phyloP scores from a whole-genome alignment of 148 eudicot genomes.

The Hydrangea macrophylla region DNA sequence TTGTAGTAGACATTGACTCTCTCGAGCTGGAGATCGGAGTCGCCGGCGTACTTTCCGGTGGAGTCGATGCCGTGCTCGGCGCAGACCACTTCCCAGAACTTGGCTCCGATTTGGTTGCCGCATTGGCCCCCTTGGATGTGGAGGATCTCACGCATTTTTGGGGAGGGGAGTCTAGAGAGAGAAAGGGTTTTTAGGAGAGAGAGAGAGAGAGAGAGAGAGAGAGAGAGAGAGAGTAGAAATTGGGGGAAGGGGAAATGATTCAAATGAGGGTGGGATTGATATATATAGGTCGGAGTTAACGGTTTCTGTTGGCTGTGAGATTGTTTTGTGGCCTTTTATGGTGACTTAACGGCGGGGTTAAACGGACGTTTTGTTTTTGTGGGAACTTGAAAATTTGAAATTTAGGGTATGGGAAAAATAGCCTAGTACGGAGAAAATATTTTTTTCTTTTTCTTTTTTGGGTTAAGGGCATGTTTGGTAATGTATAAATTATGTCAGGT shows the following conservation, averaged over 20 bases:
- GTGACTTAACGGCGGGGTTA: background rate
- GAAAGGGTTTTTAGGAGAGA: background rate
- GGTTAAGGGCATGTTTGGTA: too few species aligned
- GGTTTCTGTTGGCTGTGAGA: background rate
- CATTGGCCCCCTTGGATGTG: constrained; percentile 54
- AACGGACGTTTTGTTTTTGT: constrained; percentile 16
- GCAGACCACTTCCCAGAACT: constrained; percentile 53
- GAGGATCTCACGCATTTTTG: constrained; percentile 42
- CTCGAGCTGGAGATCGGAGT: constrained; percentile 37
- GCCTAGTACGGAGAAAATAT: too few species aligned
- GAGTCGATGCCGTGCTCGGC: constrained; percentile 50
- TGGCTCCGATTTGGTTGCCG: constrained; percentile 51
- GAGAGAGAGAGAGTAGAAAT: background rate
- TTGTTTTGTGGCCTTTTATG: too few species aligned
- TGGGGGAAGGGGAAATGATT: background rate
- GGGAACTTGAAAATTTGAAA: constrained; percentile 11
- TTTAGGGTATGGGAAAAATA: too few species aligned
- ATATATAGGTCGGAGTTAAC: background rate
- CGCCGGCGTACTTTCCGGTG: constrained; percentile 37
- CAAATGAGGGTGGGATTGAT: background rate
- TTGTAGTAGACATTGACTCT: constrained; percentile 50
- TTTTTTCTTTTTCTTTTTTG: too few species aligned
- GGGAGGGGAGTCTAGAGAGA: background rate
- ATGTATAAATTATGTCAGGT: too few species aligned
- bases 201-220: background rate